Evolutionary conservation across 2,329 filamentous ascomycete genomes (phyloP).

Genomic region (Helminthosporium solani): DNA sequence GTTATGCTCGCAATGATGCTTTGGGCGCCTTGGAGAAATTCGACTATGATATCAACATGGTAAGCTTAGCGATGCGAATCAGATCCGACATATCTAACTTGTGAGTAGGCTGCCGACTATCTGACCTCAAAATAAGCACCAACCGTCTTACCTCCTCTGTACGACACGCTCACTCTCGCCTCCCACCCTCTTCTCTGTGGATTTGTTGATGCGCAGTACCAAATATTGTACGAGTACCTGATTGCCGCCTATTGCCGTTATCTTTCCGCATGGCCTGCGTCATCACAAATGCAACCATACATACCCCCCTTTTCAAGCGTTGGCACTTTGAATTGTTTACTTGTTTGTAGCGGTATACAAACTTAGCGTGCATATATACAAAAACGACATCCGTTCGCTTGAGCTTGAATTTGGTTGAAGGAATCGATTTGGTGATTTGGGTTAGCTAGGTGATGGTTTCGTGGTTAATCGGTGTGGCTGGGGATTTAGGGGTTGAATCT

Average conservation of each 20-base stretch:
- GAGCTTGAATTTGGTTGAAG: not conserved
- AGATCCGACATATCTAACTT: constrained; percentile 18
- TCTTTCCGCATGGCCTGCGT: constrained; percentile 27
- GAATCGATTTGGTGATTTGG: too few relatives aligned
- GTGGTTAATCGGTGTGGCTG: too few relatives aligned
- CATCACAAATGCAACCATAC: constrained; percentile 6
- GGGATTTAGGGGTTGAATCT: too few relatives aligned
- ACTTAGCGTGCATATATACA: constrained; percentile 1
- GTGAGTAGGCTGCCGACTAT: constrained; percentile 36
- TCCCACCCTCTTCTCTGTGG: constrained; percentile 1
- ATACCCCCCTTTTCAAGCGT: constrained; percentile 23
- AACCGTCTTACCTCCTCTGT: not conserved
- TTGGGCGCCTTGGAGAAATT: constrained; percentile 85
- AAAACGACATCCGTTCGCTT: not conserved
- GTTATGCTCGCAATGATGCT: constrained; percentile 73
- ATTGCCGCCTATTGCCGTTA: constrained; percentile 4
- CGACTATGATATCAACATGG: constrained; percentile 94
- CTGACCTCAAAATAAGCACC: constrained; percentile 21
- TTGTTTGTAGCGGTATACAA: not conserved
- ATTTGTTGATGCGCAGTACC: constrained; percentile 10
- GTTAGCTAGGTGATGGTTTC: too few relatives aligned
- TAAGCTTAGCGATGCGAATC: constrained; percentile 43
- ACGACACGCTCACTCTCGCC: not conserved
- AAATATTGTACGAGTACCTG: constrained; percentile 34
- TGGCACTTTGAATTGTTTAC: constrained; percentile 11